Base-by-base conservation (phyloP, 2,329 filamentous ascomycete genomes). In the Aspergillus sp. region DNA sequence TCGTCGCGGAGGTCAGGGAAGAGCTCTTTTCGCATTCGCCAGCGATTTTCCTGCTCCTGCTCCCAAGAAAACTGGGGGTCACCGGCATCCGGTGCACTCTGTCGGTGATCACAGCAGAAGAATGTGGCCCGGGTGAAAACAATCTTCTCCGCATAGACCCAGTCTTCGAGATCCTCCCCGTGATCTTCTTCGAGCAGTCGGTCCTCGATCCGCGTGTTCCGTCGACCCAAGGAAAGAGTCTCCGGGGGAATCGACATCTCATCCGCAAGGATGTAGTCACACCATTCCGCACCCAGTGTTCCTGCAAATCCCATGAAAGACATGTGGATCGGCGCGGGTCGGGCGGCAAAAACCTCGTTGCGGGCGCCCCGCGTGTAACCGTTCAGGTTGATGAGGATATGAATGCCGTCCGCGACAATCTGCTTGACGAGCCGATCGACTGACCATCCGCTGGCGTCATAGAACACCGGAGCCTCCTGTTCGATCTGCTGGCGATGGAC, bases 241-340 rank as follows among this genome's bases (percentile, higher is more conserved):
- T 86, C 83, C 0, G 81, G 81, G 1, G 94, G 94, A 49, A 99
- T 87, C 0, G 94, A 91, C 1, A 88, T 93, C 47, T 88, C 80
- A 65, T 99, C 94, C 3, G 94, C 92, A 21, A 97, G 82, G 14
- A 99, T 86, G 66, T 99, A 99, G 69, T 99, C 94, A 63, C 94
- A 99, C 94, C 94, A 99, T 68, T 99, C 94, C 2, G 94, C 94
- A 5, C 94, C 94, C 1, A 99, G 77, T 0, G 93, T 97, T 9
- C 94, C 94, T 0, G 94, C 94, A 68, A 99, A 99, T 0, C 94
- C 94, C 94, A 99, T 99, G 66, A 99, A 99, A 0, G 94, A 96
- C 94, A 99, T 99, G 61, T 99, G 94, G 41, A 99, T 91, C 0
- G 94, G 94, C 2, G 92, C 91, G 14, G 94, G 91, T 21, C 95